Conservation (phyloP, 352 stramenopile genomes). For the Phytophthora constricta region DNA sequence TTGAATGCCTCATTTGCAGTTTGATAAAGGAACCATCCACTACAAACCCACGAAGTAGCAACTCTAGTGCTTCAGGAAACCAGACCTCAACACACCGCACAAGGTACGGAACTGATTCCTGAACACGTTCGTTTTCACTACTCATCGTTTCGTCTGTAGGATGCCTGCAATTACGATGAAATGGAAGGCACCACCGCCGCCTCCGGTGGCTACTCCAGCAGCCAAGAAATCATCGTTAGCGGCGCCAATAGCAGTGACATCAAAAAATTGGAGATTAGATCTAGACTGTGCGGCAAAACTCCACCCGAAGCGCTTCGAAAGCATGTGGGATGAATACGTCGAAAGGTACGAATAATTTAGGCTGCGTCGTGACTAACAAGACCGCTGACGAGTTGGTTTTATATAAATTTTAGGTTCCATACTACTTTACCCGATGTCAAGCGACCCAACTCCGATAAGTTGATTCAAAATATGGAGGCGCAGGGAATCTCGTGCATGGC, state of each 20-base stretch:
- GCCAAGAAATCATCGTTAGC: constrained; percentile 21
- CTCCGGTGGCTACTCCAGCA: constrained; percentile 1
- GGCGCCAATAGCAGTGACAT: constrained; percentile 14
- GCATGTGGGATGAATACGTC: constrained; percentile 79
- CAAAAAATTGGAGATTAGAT: constrained; percentile 30
- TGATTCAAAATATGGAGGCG: constrained; percentile 55
- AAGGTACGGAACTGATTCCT: constrained; percentile 23
- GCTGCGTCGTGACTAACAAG: background rate
- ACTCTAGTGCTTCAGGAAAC: constrained; percentile 3
- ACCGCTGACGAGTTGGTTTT: constrained; percentile 1
- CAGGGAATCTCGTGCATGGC: constrained; percentile 72
- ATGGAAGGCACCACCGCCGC: constrained; percentile 47
- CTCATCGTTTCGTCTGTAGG: constrained; percentile 15
- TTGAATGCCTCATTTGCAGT: too few species aligned
- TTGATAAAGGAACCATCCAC: constrained; percentile 23
- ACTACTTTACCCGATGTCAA: constrained; percentile 24
- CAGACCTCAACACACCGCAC: constrained; percentile 3
- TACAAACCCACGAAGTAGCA: background rate
- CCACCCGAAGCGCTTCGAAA: constrained; percentile 75
- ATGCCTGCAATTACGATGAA: constrained; percentile 77
- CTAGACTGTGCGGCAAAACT: constrained; percentile 53
- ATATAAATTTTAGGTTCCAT: constrained; percentile 39
- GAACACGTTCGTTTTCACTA: background rate
- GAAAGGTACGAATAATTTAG: constrained; percentile 45
- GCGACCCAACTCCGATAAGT: constrained; percentile 23